These are phyloP conservation scores for Ganoderma multipileum DNA, from an alignment of 1,284 basidiomycete species.

Conservation along the genomic window DNA sequence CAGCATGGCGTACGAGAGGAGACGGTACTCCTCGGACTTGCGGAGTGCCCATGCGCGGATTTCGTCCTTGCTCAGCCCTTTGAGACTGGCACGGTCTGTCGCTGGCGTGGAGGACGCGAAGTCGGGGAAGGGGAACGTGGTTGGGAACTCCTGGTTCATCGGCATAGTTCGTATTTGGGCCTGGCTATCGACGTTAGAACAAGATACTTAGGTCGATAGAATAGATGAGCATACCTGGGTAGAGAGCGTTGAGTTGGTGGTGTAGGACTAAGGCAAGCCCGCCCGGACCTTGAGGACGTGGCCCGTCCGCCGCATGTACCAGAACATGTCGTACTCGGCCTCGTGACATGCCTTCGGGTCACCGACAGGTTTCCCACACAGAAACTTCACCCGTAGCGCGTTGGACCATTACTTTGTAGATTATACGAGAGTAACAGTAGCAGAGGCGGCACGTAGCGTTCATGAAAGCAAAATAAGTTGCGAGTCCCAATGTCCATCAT, in stretches of 20 bases:
- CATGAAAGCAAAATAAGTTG: background rate
- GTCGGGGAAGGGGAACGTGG: background rate
- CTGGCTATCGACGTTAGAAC: too few species aligned
- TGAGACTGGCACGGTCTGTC: background rate
- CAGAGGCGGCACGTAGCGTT: background rate
- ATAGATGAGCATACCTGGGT: background rate
- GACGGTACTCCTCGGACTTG: background rate
- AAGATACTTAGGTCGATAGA: too few species aligned
- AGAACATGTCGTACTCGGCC: background rate
- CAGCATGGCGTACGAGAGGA: background rate
- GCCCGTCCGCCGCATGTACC: background rate
- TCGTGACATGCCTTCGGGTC: background rate
- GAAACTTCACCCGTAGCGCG: background rate
- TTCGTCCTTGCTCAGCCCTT: constrained; percentile 1
- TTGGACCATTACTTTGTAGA: background rate
- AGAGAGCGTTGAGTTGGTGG: background rate
- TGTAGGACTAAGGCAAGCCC: background rate
- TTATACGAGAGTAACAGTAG: background rate
- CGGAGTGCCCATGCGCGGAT: background rate
- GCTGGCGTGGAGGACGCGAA: background rate
- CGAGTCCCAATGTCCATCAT: background rate
- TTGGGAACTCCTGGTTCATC: too few species aligned
- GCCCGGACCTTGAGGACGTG: background rate
- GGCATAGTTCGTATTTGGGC: too few species aligned
- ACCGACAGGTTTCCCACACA: background rate